Conservation (phyloP, 83 land plant species). For the Larix sibirica region DNA sequence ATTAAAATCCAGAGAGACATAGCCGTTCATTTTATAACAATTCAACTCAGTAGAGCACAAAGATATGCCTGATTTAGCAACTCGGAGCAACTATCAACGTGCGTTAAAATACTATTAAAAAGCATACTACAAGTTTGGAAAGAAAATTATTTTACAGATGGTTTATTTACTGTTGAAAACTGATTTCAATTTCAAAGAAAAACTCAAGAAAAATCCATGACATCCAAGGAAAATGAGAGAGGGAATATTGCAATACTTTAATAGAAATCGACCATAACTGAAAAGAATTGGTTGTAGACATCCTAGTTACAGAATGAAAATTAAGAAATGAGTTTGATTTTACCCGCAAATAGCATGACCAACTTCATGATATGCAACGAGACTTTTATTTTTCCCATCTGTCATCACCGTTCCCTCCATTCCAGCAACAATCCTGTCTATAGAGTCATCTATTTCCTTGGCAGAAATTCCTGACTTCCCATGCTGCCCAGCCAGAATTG, state of each 20-base stretch:
- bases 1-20: not conserved
- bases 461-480: slow-evolving; percentile 89
- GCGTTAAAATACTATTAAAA: not conserved
- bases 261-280: not conserved
- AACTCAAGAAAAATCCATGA: not conserved
- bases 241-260: not conserved
- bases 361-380: slow-evolving; percentile 99
- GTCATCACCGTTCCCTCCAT: slow-evolving; percentile 99
- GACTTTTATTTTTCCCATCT: slow-evolving; percentile 96
- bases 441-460: slow-evolving; percentile 96
- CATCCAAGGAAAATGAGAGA: not conserved
- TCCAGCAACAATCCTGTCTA: slow-evolving; percentile 98
- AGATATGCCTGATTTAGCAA: too few species aligned
- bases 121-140: not conserved
- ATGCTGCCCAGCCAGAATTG: slow-evolving; percentile 94
- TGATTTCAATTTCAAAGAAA: not conserved
- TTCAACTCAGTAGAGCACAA: too few species aligned
- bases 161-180: not conserved
- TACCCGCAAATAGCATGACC: slow-evolving; percentile 99
- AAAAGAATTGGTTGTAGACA: not conserved
- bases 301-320: not conserved
- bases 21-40: not conserved
- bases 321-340: slow-evolving; percentile 16
- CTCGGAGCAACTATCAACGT: too few species aligned
- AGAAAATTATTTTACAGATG: not conserved